Conservation (phyloP, 2,329 filamentous ascomycete species). For the Fusarium annulatum region DNA sequence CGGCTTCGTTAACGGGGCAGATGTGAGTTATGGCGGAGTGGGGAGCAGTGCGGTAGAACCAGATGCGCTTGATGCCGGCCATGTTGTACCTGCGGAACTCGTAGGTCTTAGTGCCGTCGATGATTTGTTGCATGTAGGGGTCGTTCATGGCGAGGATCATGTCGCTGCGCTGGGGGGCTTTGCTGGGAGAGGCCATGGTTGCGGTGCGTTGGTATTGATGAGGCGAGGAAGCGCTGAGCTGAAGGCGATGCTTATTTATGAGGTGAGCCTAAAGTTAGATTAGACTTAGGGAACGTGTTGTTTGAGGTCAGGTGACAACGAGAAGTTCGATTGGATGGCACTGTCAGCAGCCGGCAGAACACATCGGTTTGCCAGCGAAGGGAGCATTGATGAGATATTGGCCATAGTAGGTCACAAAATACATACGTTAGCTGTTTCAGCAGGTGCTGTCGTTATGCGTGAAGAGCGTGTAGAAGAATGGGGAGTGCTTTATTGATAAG, state of each 20-base stretch:
- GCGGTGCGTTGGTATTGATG: neutral
- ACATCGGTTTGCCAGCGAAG: accelerated
- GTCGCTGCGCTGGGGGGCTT: neutral
- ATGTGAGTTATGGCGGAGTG: constrained; percentile 44
- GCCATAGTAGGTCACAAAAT: too few relatives aligned
- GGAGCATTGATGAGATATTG: accelerated
- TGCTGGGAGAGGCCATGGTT: neutral
- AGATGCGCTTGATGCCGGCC: constrained; percentile 35
- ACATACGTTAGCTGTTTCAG: too few relatives aligned
- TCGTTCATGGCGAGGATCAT: constrained; percentile 32
- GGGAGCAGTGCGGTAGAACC: constrained; percentile 44
- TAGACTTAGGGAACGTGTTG: neutral
- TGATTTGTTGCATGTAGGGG: constrained; percentile 41
- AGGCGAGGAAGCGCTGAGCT: accelerated
- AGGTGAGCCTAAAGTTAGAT: neutral
- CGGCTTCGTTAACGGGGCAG: constrained; percentile 32
- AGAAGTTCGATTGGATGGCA: neutral
- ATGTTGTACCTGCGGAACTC: constrained; percentile 43
- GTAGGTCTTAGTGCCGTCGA: constrained; percentile 39
- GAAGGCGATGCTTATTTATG: neutral
- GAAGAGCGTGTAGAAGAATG: too few relatives aligned
- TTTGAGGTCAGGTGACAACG: neutral
- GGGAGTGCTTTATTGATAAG: accelerated
- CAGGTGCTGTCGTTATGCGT: too few relatives aligned
- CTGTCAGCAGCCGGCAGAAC: neutral